These are phyloP conservation scores for Penicillium corylophilum DNA, from an alignment of 2,329 filamentous ascomycete genomes.

Conservation along the genomic window DNA sequence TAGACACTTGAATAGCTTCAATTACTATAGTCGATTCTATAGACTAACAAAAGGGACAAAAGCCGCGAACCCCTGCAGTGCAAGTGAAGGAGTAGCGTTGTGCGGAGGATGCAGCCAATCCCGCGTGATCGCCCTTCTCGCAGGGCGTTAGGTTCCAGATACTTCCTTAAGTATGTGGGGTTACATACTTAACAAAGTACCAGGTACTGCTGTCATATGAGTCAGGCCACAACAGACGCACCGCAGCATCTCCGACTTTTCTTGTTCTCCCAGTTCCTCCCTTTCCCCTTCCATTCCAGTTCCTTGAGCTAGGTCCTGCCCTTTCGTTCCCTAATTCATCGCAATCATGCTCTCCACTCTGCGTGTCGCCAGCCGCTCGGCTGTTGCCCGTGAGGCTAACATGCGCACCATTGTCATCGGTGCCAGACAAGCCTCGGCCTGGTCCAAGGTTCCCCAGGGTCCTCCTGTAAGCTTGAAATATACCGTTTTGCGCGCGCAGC, in stretches of 20 bases:
- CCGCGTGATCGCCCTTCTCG: neutral
- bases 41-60: neutral
- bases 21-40: no score
- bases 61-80: no score
- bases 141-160: slow-evolving; percentile 15
- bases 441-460: slow-evolving; percentile 88
- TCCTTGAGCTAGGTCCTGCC: slow-evolving; percentile 8
- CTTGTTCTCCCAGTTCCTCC: slow-evolving; percentile 16
- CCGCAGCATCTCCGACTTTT: slow-evolving; percentile 25
- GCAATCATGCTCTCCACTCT: slow-evolving; percentile 48
- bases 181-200: slow-evolving; percentile 16
- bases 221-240: slow-evolving; percentile 21
- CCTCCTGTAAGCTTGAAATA: slow-evolving; percentile 71
- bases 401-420: slow-evolving; percentile 42
- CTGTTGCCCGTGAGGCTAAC: slow-evolving; percentile 40
- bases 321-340: slow-evolving; percentile 7
- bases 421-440: slow-evolving; percentile 71
- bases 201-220: slow-evolving; percentile 24
- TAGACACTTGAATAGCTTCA: neutral
- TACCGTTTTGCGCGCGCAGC: neutral
- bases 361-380: slow-evolving; percentile 44
- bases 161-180: slow-evolving; percentile 7
- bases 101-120: slow-evolving; percentile 13
- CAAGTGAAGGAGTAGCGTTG: neutral
- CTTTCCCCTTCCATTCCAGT: slow-evolving; percentile 12